A percentile compares a stretch with the other conserved stretches of the same genome.
These are phyloP conservation scores for Jackrogersella multiformis DNA, from an alignment of 495 filamentous ascomycete genomes.

Conservation along the genomic window DNA sequence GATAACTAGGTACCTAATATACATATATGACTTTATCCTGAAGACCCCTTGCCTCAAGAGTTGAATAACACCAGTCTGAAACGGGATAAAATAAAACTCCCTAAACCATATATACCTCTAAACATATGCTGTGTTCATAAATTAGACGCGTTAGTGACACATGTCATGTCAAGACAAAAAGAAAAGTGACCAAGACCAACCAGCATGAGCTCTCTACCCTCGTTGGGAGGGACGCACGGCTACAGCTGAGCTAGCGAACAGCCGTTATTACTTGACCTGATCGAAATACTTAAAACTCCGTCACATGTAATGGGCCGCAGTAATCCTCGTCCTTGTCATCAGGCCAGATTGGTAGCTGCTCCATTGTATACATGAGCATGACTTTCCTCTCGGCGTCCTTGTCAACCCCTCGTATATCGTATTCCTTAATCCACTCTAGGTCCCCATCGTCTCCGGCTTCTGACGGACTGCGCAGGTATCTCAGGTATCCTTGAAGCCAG, in stretches of 20 bases:
- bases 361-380: background rate
- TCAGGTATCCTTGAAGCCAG: background rate
- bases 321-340: background rate
- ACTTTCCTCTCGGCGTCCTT: background rate
- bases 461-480: background rate
- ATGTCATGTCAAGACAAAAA: too few relatives aligned
- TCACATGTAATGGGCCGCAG: background rate
- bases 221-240: background rate
- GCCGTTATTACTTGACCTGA: background rate
- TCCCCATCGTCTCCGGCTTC: background rate
- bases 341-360: background rate
- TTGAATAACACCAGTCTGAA: background rate
- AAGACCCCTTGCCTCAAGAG: background rate
- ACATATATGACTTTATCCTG: background rate
- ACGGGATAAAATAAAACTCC: too few relatives aligned
- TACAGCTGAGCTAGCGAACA: background rate
- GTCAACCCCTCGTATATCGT: background rate
- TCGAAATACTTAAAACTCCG: background rate
- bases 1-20: background rate
- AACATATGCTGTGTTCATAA: background rate
- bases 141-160: background rate
- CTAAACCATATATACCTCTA: background rate
- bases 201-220: background rate
- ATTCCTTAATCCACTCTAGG: background rate
- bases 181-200: too few relatives aligned